Evolutionary conservation across 2,329 filamentous ascomycete species (phyloP).

Genomic region (Penicillium sp.): DNA sequence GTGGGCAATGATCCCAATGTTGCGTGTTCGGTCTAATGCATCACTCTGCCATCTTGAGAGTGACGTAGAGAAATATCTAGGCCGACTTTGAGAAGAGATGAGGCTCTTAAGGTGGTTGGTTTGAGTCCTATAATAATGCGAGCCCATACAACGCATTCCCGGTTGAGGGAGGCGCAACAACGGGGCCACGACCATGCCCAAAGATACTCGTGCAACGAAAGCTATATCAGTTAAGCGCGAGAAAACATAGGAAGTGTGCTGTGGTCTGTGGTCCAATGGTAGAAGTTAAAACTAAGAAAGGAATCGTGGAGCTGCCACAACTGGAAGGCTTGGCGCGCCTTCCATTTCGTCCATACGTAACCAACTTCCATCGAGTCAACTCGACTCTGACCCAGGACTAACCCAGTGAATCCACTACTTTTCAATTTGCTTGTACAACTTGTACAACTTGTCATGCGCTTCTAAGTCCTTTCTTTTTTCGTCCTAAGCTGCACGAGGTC

Average conservation of each 20-base stretch:
- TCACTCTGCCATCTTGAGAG: slow-evolving; percentile 20
- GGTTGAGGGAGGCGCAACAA: slow-evolving; percentile 27
- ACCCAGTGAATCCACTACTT: slow-evolving; percentile 1
- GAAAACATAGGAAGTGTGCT: slow-evolving; percentile 3
- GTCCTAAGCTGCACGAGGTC: slow-evolving; percentile 17
- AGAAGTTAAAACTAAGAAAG: slow-evolving; percentile 9
- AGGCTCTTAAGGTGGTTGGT: slow-evolving; percentile 8
- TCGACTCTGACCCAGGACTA: slow-evolving; percentile 1
- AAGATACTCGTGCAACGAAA: slow-evolving; percentile 3
- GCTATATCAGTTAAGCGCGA: neutral
- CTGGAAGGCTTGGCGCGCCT: slow-evolving; percentile 22
- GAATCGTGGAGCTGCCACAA: slow-evolving; percentile 13
- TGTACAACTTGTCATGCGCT: slow-evolving; percentile 4
- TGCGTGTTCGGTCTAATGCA: slow-evolving; percentile 64
- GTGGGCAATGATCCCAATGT: slow-evolving; percentile 97
- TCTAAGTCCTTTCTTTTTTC: slow-evolving; percentile 1
- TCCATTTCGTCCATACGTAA: slow-evolving; percentile 18
- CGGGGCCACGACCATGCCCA: slow-evolving; percentile 29
- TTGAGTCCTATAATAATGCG: slow-evolving; percentile 13
- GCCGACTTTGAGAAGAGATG: neutral
- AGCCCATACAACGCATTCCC: slow-evolving; percentile 22
- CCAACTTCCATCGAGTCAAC: slow-evolving; percentile 4
- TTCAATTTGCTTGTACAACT: neutral
- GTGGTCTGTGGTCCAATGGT: neutral
- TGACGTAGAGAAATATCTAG: slow-evolving; percentile 28